These are phyloP conservation scores for Prunus campanulata DNA, from an alignment of 306 rosid genomes.

Conservation along the genomic window DNA sequence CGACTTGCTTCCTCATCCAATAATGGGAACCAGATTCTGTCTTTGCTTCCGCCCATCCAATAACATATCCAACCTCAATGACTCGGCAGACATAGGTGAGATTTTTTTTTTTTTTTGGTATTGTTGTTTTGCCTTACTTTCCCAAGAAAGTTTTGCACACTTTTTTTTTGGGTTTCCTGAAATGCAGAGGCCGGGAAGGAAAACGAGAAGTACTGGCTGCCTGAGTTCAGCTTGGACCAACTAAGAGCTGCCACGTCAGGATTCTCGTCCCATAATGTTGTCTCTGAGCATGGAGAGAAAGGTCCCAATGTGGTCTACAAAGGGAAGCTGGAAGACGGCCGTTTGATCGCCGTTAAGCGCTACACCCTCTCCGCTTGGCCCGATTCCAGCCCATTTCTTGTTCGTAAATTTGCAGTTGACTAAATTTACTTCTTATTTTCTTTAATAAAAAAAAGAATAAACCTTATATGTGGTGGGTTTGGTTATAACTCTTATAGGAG, in stretches of 20 bases:
- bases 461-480: not conserved
- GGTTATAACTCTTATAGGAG: conserved; percentile 40
- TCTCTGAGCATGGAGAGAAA: conserved; percentile 75
- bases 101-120: not conserved
- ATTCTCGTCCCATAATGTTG: conserved; percentile 66
- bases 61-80: conserved; percentile 53
- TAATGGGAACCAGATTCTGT: conserved; percentile 70
- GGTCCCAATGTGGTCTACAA: conserved; percentile 81
- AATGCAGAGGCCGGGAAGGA: conserved; percentile 47
- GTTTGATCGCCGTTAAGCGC: conserved; percentile 81
- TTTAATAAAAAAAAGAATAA: too few relatives aligned
- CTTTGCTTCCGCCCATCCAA: conserved; percentile 68
- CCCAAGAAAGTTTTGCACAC: not conserved
- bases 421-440: not conserved
- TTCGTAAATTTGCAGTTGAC: conserved; percentile 19
- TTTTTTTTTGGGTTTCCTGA: not conserved
- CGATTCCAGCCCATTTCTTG: conserved; percentile 85
- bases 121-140: conserved; percentile 8
- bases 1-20: conserved; percentile 17
- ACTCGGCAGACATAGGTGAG: conserved; percentile 53
- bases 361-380: conserved; percentile 93
- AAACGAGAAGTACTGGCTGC: conserved; percentile 35
- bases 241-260: conserved; percentile 60
- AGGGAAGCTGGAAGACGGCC: conserved; percentile 72
- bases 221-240: conserved; percentile 60